These are phyloP conservation scores for Penicillium atrosanguineum DNA, from an alignment of 495 filamentous ascomycete genomes.

Conservation along the genomic window DNA sequence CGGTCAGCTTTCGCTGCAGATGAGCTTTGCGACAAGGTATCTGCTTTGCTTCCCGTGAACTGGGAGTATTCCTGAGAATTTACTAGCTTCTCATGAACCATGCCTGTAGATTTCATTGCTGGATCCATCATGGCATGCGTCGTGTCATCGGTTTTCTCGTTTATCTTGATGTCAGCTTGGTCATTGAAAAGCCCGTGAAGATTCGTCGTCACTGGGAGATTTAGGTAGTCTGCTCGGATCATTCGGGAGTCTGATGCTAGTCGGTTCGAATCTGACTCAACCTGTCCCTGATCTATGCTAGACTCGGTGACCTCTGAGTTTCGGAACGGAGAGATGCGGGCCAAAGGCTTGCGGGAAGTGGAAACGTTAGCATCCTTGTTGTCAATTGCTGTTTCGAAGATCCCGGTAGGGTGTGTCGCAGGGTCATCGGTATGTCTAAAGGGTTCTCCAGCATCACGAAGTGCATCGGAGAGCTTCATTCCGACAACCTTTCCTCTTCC, in stretches of 20 bases:
- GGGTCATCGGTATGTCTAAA: background rate
- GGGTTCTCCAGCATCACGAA: conserved; percentile 8
- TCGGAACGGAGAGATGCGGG: background rate
- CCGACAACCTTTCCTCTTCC: conserved; percentile 31
- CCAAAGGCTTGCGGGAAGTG: background rate
- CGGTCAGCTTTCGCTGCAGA: background rate
- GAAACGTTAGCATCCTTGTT: background rate
- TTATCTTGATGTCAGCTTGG: background rate
- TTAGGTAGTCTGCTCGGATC: background rate
- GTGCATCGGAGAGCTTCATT: conserved; percentile 27
- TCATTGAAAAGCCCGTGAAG: background rate
- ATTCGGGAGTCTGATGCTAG: background rate
- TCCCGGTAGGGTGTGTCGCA: background rate
- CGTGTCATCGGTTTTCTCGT: background rate
- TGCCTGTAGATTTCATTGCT: background rate
- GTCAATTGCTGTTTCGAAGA: background rate
- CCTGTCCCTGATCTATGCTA: background rate
- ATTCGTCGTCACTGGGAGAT: background rate
- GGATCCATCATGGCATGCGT: background rate
- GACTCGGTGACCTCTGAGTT: background rate
- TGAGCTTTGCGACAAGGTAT: conserved; percentile 5
- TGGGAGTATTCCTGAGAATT: background rate
- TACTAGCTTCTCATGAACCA: background rate
- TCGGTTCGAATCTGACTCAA: background rate
- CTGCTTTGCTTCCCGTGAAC: background rate